These are phyloP conservation scores for Rhodosorus marinus DNA, from an alignment of 23 red algal species.

Conservation along the genomic window DNA sequence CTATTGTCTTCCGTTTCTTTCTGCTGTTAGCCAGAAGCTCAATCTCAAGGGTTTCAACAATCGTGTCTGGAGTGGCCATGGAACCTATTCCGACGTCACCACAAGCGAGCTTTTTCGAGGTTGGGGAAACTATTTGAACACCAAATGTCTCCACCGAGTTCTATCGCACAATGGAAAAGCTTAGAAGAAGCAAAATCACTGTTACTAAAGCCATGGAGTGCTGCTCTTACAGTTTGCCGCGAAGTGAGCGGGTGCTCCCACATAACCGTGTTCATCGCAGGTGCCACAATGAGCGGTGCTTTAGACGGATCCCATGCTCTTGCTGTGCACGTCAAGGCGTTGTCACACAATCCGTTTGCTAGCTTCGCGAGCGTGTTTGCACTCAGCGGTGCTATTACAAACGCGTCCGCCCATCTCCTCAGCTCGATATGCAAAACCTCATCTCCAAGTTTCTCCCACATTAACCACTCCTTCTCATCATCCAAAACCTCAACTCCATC, in stretches of 20 bases:
- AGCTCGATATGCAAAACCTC: constrained; percentile 81
- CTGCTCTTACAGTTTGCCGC: neutral
- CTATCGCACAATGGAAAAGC: too few species aligned
- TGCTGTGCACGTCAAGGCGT: constrained; percentile 54
- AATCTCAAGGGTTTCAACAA: too few species aligned
- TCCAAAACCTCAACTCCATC: neutral
- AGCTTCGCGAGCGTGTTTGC: constrained; percentile 88
- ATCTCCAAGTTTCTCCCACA: constrained; percentile 46
- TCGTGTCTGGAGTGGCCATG: constrained; percentile 40
- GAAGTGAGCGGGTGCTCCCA: constrained; percentile 23
- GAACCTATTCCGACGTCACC: constrained; percentile 71
- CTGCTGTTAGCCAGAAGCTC: too few species aligned
- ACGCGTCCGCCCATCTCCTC: constrained; percentile 45
- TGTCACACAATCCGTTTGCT: constrained; percentile 58
- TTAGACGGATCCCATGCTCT: constrained; percentile 36
- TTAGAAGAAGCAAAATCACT: too few species aligned
- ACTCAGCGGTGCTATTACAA: constrained; percentile 56
- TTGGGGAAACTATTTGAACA: constrained; percentile 27
- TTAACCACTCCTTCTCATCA: constrained; percentile 48
- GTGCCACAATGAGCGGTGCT: constrained; percentile 54
- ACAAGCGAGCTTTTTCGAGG: constrained; percentile 59
- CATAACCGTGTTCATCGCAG: constrained; percentile 94
- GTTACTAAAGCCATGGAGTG: neutral
- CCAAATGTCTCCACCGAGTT: constrained; percentile 9
- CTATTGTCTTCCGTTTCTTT: too few species aligned